phyloP scores from a whole-genome alignment of 2,329 filamentous ascomycete species.

The Fusarium brevicatenulatum region DNA sequence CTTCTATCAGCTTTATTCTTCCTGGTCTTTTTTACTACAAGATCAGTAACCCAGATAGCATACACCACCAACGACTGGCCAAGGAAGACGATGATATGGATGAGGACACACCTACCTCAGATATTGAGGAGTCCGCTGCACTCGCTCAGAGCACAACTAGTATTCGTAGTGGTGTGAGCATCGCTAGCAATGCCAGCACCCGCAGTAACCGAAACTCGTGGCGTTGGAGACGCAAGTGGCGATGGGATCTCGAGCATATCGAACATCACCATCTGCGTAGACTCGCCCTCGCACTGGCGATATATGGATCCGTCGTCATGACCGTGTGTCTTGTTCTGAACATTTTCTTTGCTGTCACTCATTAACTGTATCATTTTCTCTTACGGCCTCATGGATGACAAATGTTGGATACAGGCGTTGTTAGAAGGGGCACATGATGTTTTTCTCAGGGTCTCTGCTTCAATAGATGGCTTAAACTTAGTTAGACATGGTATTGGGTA shows the following conservation, averaged over 20 bases:
- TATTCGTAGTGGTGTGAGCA: slow-evolving; percentile 55
- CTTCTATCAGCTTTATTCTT: slow-evolving; percentile 95
- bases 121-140: slow-evolving; percentile 59
- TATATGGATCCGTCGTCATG: slow-evolving; percentile 92
- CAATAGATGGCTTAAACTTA: slow-evolving; percentile 34
- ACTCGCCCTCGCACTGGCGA: slow-evolving; percentile 76
- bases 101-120: slow-evolving; percentile 62
- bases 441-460: slow-evolving; percentile 35
- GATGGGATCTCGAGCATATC: slow-evolving; percentile 71
- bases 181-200: slow-evolving; percentile 46
- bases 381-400: slow-evolving; percentile 35
- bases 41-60: slow-evolving; percentile 89
- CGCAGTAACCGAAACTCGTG: slow-evolving; percentile 45
- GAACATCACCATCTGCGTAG: slow-evolving; percentile 74
- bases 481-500: slow-evolving; percentile 39
- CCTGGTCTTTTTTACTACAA: slow-evolving; percentile 99
- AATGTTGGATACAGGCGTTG: slow-evolving; percentile 36
- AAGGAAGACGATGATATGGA: slow-evolving; percentile 91
- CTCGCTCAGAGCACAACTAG: slow-evolving; percentile 59
- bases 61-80: slow-evolving; percentile 83
- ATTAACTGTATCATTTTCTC: slow-evolving; percentile 25
- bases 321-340: slow-evolving; percentile 87
- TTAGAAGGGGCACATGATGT: slow-evolving; percentile 36
- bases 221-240: slow-evolving; percentile 66
- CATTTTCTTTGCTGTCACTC: slow-evolving; percentile 78